Evolutionary conservation across 345 rosid species (phyloP), one percentile per base, ranked within the genome.

Genomic region (Psidium guajava): DNA sequence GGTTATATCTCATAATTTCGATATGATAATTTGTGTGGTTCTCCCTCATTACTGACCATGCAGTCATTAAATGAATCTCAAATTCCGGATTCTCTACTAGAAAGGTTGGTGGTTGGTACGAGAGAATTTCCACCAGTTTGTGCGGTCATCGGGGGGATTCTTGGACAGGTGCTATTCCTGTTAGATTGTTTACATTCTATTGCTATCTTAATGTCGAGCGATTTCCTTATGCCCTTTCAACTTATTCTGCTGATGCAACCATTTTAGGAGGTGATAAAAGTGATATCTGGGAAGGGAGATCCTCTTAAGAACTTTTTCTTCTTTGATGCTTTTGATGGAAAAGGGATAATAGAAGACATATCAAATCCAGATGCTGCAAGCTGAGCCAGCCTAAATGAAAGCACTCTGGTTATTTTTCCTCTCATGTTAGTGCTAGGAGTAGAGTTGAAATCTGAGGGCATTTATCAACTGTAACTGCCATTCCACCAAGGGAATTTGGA

Each of bases 261-360:
- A 53, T 82, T 88, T 64, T 86, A 97, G 99, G 99, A 96, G 93
- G 98, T 96, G 53, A 97, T 97, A 84, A 95, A 97, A 90, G 95
- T 91, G 10, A 92, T 97, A 89, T 96, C 98, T 10, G 93, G 98
- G 86, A 97, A 95, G 91, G 98, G 96, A 44, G 95, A 89, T 44
- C 99, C 99, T 6, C 87, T 97, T 82, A 95, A 97, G 94, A 97
- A 96, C 87, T 96, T 96, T 86, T 96, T 97, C 92, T 96, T 87
- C 92, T 97, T 92, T 64, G 99, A 97, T 91, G 95, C 91, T 51
- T 84, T 90, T 90, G 96, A 96, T 61, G 98, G 99, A 83, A 96
- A 96, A 94, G 98, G 99, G 87, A 84, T 94, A 27, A 91, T 93
- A 49, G 98, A 95, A 88, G 99, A 97, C 90, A 90, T 96, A 86